Evolutionary conservation across 495 filamentous ascomycete species (phyloP).

Genomic region (Penicillium soppii): DNA sequence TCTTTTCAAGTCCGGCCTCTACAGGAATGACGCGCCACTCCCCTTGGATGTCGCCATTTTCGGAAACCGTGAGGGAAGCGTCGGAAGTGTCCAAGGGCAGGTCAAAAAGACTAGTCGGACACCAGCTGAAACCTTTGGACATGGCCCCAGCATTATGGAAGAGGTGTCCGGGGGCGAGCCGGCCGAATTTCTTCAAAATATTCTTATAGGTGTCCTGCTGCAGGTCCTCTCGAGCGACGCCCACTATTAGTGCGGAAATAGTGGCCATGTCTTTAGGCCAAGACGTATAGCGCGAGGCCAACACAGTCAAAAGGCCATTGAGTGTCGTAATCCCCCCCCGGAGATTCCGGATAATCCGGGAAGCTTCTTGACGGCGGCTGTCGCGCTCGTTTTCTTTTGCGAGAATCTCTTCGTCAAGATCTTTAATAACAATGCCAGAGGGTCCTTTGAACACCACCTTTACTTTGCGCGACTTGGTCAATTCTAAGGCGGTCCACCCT

Average conservation of each 20-base stretch:
- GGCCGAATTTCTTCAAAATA: constrained; percentile 7
- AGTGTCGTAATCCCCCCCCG: constrained; percentile 11
- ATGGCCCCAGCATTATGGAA: constrained; percentile 16
- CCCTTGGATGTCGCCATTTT: constrained; percentile 1
- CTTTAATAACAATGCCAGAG: constrained; percentile 21
- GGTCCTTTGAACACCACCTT: constrained; percentile 31
- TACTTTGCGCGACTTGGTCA: constrained; percentile 24
- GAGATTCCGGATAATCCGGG: constrained; percentile 13
- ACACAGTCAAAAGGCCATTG: constrained; percentile 15
- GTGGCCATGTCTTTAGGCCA: constrained; percentile 16
- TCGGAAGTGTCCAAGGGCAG: constrained; percentile 5
- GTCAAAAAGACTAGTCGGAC: constrained; percentile 11
- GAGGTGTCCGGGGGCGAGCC: constrained; percentile 10
- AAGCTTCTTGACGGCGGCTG: constrained; percentile 4
- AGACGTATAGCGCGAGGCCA: constrained; percentile 22
- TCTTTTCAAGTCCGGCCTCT: neutral
- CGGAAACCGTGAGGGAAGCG: neutral
- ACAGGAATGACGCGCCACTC: constrained; percentile 8
- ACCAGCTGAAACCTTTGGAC: constrained; percentile 14
- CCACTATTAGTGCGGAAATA: constrained; percentile 24
- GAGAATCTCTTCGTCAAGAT: constrained; percentile 28
- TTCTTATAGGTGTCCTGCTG: constrained; percentile 15
- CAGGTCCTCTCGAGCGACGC: neutral
- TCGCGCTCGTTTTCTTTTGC: constrained; percentile 5
- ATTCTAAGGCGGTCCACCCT: constrained; percentile 29